Evolutionary conservation across 257 asterid genomes (phyloP), one percentile per base, ranked within the genome.

Genomic region (Solanum megistacrolobum): DNA sequence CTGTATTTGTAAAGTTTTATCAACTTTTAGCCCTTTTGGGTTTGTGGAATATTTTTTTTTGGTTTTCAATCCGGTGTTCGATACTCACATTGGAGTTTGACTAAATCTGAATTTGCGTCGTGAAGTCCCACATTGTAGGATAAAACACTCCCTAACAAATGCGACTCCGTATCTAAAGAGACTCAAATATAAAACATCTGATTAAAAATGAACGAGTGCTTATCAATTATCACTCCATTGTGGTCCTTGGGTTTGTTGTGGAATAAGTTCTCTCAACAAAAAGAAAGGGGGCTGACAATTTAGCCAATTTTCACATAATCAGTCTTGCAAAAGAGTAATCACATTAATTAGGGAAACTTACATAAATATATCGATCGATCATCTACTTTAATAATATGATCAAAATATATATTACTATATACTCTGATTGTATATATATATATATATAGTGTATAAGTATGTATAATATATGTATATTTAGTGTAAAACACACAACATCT

Each of bases 191-290:
- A 52, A 52, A 52, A 16, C 1, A 52, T 52, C 1, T 52, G 1
- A 2, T 16, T 52, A 52, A 52, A 0, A 52, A 52, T 52, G 23
- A 52, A 52, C 1, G 23, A 2, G 9, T 5, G 9, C 1, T 2
- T 16, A 52, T 5, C 23, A 14, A 1, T 52, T 52, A 52, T 52
- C 60, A 52, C 60, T 16, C 60, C 60, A 16, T 52, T 52, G 1
- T 52, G 60, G 60, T 52, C 60, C 60, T 16, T 16, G 23, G 60
- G 60, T 16, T 52, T 52, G 60, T 36, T 46, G 27, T 46, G 68
- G 85, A 81, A 81, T 81, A 23, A 81, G 68, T 81, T 81, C 85
- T 25, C 68, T 46, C 18, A 27, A 81, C 27, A 46, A 46, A 81
- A 46, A 16, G 41, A 8, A 18, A 27, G 18, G 27, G 66, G 16